These are phyloP conservation scores for Aspergillus ruber DNA, from an alignment of 2,329 filamentous ascomycete species.

Conservation along the genomic window DNA sequence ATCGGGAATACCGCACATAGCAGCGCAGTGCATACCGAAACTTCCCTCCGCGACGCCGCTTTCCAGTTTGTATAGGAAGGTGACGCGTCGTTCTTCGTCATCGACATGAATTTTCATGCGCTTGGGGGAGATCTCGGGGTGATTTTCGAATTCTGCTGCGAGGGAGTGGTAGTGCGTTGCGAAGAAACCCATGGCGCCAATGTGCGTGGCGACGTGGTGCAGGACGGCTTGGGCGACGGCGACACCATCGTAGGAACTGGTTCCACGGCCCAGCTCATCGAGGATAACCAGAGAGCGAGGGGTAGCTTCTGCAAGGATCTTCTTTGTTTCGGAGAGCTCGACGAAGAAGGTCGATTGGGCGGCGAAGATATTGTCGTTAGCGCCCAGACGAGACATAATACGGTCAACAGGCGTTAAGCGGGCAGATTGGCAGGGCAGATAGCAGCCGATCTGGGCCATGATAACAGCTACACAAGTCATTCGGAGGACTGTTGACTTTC, in stretches of 20 bases:
- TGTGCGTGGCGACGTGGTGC: conserved; percentile 90
- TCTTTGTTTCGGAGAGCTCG: conserved; percentile 94
- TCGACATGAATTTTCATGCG: conserved; percentile 96
- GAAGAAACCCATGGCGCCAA: conserved; percentile 93
- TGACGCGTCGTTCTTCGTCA: conserved; percentile 74
- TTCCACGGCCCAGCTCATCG: conserved; percentile 91
- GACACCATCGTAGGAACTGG: conserved; percentile 91
- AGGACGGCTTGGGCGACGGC: conserved; percentile 94
- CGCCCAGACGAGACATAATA: conserved; percentile 96
- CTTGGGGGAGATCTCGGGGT: conserved; percentile 79
- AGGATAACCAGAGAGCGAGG: conserved; percentile 92
- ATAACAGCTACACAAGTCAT: conserved; percentile 98
- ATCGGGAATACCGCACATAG: conserved; percentile 89
- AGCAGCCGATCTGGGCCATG: conserved; percentile 93
- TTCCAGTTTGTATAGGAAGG: conserved; percentile 91
- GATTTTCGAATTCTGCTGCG: conserved; percentile 79
- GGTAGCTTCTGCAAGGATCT: conserved; percentile 91
- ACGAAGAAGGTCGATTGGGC: conserved; percentile 98
- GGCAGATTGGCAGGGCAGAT: conserved; percentile 77
- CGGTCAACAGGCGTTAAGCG: conserved; percentile 85
- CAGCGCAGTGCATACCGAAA: conserved; percentile 98
- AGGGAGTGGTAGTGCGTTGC: conserved; percentile 96
- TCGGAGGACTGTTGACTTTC: conserved; percentile 90
- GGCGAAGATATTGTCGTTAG: conserved; percentile 98
- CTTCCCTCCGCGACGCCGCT: conserved; percentile 90